Evolutionary conservation across 179 eudicot genomes (phyloP).

Genomic region (Beta macrorhiza): DNA sequence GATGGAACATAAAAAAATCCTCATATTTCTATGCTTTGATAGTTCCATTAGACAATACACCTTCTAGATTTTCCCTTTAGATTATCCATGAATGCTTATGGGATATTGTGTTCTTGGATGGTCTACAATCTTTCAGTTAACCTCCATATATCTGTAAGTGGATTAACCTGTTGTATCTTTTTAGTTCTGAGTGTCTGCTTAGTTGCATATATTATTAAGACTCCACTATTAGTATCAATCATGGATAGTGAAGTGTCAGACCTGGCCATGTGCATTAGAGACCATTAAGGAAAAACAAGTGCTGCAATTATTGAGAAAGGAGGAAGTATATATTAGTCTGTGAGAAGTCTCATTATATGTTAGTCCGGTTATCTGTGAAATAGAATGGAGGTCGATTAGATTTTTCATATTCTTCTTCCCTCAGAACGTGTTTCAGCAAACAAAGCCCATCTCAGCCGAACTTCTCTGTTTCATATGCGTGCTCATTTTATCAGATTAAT

Average conservation of each 20-base stretch:
- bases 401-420: too few species aligned
- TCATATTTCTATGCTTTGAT: neutral
- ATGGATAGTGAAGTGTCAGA: neutral
- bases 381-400: too few species aligned
- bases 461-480: too few species aligned
- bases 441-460: too few species aligned
- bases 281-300: too few species aligned
- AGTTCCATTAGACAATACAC: neutral
- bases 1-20: neutral
- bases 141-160: neutral
- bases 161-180: neutral
- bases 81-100: neutral
- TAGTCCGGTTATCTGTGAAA: too few species aligned
- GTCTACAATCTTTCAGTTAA: neutral
- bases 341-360: too few species aligned
- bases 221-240: neutral
- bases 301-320: too few species aligned
- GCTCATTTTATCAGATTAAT: too few species aligned
- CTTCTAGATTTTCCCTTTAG: neutral
- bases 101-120: too few species aligned
- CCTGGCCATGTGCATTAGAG: neutral
- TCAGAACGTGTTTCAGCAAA: too few species aligned
- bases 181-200: neutral
- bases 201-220: neutral
- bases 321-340: too few species aligned